Base-by-base conservation (phyloP, 331 rosid species). In the Malus hybrid region DNA sequence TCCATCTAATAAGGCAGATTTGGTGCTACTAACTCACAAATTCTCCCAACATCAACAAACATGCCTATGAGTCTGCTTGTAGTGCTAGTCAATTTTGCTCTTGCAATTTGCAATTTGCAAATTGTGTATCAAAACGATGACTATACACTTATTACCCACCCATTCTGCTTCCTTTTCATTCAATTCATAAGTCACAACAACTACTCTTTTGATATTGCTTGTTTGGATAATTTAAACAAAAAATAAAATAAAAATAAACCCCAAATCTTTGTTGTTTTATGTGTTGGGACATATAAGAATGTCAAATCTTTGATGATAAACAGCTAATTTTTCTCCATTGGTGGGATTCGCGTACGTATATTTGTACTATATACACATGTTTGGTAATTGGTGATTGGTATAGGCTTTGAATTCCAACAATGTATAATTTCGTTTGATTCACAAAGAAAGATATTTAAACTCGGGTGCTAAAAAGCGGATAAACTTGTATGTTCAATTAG, bases 251-350 rank as follows among this genome's bases (percentile, higher is more conserved):
- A 71, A 55, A 55, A 57, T 19, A 72, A 28, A 22, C 11, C 67
- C 56, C 67, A 72, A 58, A 72, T 58, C 39, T 72, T 58, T 63
- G 67, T 36, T 72, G 39, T 72, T 36, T 56, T 71, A 7, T 33
- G 11, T 56, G 30, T 36, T 36, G 16, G 76, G 16, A 9, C 66
- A 72, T 16, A 42, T 11, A 42, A 20, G 24, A 56, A 57, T 58
- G 76, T 72, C 57, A 58, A 58, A 72, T 12, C 29, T 39, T 39
- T 1, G n/a, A 34, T 58, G 76, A 58, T 36, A 44, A 72, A 57
- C 76, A 72, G 76, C 75, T 71, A 29, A 36, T 57, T 72, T 50
- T 72, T 57, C 76, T 72, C 67, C 66, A 33, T 13, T 3, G 76
- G 36, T 58, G 66, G 56, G 56, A 72, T 57, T 72, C 24, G 39